Percentiles rank a stretch among this genome's conserved stretches.
Conservation (phyloP, 1,284 basidiomycete species). For the Leccinum fallax region DNA sequence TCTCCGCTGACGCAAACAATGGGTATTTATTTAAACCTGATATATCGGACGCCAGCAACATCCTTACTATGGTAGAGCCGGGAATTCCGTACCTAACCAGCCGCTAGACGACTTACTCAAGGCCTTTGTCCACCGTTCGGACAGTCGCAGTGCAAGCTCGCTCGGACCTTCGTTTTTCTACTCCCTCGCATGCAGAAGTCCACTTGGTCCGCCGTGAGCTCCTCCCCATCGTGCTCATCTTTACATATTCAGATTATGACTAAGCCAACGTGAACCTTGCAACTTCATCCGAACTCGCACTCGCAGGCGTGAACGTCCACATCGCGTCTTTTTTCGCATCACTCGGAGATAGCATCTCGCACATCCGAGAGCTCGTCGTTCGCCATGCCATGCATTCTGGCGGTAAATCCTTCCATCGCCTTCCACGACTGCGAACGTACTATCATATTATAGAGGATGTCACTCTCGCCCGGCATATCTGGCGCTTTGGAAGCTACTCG, state of each 20-base stretch:
- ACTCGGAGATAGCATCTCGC: background rate
- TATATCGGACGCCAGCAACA: background rate
- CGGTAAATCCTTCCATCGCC: too few species aligned
- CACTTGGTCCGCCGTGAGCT: too few species aligned
- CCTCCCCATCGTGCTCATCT: too few species aligned
- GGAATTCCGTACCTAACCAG: background rate
- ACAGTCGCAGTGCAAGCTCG: background rate
- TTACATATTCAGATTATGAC: too few species aligned
- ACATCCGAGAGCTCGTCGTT: too few species aligned
- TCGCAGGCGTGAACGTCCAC: background rate
- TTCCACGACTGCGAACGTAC: too few species aligned
- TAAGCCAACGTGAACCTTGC: background rate
- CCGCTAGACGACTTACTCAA: background rate
- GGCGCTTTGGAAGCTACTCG: background rate
- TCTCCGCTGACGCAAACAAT: background rate
- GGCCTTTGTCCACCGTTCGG: background rate
- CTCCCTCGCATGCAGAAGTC: too few species aligned
- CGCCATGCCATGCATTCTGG: too few species aligned
- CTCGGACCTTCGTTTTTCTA: too few species aligned
- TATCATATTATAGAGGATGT: too few species aligned
- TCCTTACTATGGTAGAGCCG: background rate
- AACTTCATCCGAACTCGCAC: background rate
- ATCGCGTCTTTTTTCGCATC: background rate
- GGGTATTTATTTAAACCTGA: background rate
- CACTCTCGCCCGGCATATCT: too few species aligned